Evolutionary conservation across 139 green algal species (phyloP), one percentile per base, ranked within the genome.

Genomic region (Micromonas pusilla): DNA sequence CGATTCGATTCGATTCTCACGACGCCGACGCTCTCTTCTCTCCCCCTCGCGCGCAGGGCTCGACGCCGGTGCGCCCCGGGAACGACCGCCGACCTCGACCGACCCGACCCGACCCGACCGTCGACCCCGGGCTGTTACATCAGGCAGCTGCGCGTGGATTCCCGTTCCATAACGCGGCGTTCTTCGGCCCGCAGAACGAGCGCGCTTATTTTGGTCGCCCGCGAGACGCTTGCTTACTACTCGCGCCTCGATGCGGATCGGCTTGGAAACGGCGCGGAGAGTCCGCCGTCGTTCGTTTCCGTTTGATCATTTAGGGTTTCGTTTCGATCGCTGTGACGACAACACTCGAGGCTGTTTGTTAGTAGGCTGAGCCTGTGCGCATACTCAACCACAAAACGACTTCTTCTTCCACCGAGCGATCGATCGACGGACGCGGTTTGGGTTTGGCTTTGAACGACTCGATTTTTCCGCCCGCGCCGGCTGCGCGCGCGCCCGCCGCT

Each of bases 381-480:
- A 64, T 38, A 75, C 60, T n/a, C 37, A 38, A 53, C 19, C 34
- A 52, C 45, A 63, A 75, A 65, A 75, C 68, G 68, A 75, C 68
- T 75, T 75, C 68, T 75, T 39, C 68, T 75, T 75, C 33, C 68
- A 33, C 68, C 33, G 68, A 75, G 68, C 68, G n/a, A n/a, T n/a
- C n/a, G n/a, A n/a, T n/a, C n/a, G n/a, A n/a, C n/a, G n/a, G n/a
- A 75, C 26, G 36, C 5, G 68, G 30, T 36, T 63, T 62, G 28
- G n/a, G 3, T 64, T 75, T 5, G 1, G 25, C 31, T 39, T 9
- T 39, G 63, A 31, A 2, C 28, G 63, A 34, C 28, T 31, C 28
- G 23, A 23, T 6, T 70, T 1, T 36, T 34, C 21, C 54, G 54
- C 54, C 23, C 26, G 54, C n/a, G n/a, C 9, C 3, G 63, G 13